Evolutionary conservation across 202 grass and related monocot species (phyloP), one percentile per base, ranked within the genome.

Genomic region (Carex arenaria): DNA sequence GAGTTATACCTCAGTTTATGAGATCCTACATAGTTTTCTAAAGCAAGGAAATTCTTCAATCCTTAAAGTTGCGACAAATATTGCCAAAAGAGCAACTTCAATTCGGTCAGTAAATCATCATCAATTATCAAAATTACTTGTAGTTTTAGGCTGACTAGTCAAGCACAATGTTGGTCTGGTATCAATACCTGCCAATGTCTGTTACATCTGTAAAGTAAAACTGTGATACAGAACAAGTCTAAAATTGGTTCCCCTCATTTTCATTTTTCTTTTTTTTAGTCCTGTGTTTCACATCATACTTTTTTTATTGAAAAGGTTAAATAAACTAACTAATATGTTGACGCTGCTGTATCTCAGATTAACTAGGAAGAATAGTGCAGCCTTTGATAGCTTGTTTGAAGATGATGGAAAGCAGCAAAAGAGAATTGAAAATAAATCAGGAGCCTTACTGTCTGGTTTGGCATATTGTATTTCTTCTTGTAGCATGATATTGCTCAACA

Each of bases 401-500:
- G 79, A 92, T 54, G 57, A 76, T 45, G 67, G 67, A 47, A 89
- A 82, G 62, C 78, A 91, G 87, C 83, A 88, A 20, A 86, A 82
- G 84, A 88, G 64, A 83, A 72, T 22, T 82, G 91, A 64, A 22
- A 89, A 82, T 7, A 92, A 81, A 66, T 69, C 86, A 12, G 90
- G 85, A 17, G 73, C 94, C 64, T 65, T 97, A 67, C 66, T 94
- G 30, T 90, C 94, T 2, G 92, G 92, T 10, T 83, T 92, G n/a
- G 89, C 81, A 62, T 97, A 94, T 84, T 97, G 94, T 57, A 82
- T 92, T 28, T 87, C 92, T 53, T 94, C 94, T 59, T 97, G 94
- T 86, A 91, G 92, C 85, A 97, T 97, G 94, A 94, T 97, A 86
- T 84, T 97, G 83, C 90, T 97, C 67, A 97, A 97, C 82, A 97